Conservation (phyloP, 2,329 filamentous ascomycete species). For the Hypoxylon sp. region DNA sequence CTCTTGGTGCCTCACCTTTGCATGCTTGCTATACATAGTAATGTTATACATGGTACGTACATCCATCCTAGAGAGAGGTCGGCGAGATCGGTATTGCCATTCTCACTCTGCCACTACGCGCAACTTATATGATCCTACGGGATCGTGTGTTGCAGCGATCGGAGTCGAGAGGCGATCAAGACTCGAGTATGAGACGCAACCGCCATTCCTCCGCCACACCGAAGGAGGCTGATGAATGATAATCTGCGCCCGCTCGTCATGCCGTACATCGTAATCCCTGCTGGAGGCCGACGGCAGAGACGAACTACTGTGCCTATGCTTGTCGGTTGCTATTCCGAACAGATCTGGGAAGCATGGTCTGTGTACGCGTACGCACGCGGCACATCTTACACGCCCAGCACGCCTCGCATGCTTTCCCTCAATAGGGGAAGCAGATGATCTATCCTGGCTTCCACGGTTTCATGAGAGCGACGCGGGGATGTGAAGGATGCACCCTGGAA, state of each 20-base stretch:
- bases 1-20: no score
- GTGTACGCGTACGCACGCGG: no score
- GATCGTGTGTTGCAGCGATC: neutral
- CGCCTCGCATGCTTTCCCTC: no score
- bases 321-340: conserved; percentile 11
- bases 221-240: conserved; percentile 23
- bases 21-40: no score
- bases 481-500: conserved; percentile 8
- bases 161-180: neutral
- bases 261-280: conserved; percentile 14
- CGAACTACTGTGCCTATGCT: conserved; percentile 1
- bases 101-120: neutral
- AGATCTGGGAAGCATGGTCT: neutral
- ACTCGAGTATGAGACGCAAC: neutral
- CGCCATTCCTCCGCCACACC: conserved; percentile 1
- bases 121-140: conserved; percentile 18
- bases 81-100: conserved; percentile 4
- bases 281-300: neutral
- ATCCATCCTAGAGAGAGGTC: neutral
- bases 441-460: neutral
- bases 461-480: neutral
- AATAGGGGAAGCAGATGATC: neutral
- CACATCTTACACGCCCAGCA: no score
- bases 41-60: no score
- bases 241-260: conserved; percentile 4